phyloP scores from a whole-genome alignment of 2,329 filamentous ascomycete species.

The Calonectria pseudoturangicola region DNA sequence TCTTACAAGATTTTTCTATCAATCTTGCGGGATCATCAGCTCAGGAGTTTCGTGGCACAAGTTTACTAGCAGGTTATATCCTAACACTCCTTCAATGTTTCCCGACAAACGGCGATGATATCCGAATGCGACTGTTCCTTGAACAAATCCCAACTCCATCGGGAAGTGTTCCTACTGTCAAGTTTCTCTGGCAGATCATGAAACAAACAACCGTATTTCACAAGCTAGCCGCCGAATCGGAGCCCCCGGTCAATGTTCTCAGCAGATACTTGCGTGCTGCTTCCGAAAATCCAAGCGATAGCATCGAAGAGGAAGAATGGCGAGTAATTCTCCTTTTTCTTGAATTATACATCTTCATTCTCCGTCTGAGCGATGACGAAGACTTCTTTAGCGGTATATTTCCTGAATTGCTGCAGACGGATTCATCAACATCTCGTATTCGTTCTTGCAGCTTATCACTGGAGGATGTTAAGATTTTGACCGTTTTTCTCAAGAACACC shows the following conservation, averaged over 20 bases:
- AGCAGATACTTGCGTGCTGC: conserved; percentile 55
- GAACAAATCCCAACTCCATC: conserved; percentile 59
- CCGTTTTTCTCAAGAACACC: conserved; percentile 91
- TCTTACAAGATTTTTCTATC: conserved; percentile 59
- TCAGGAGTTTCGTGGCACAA: conserved; percentile 66
- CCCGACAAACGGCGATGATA: conserved; percentile 87
- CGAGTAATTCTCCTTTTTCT: conserved; percentile 91
- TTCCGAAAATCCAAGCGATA: conserved; percentile 53
- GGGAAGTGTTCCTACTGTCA: conserved; percentile 75
- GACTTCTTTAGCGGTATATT: conserved; percentile 85
- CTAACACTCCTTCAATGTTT: conserved; percentile 91
- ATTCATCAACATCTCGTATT: conserved; percentile 67
- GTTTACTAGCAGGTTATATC: conserved; percentile 88
- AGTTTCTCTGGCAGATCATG: conserved; percentile 87
- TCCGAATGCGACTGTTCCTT: conserved; percentile 94
- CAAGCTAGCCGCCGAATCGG: conserved; percentile 57
- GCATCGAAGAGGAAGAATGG: conserved; percentile 79
- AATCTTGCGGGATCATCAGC: conserved; percentile 56
- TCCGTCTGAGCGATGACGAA: conserved; percentile 96
- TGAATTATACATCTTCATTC: conserved; percentile 93
- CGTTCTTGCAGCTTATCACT: conserved; percentile 81
- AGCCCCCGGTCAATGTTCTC: conserved; percentile 55
- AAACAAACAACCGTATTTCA: conserved; percentile 65
- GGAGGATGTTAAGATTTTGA: conserved; percentile 82
- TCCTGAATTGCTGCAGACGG: conserved; percentile 61